Evolutionary conservation across 257 asterid genomes (phyloP), one percentile per base, ranked within the genome.

Genomic region (Nicotiana benthamiana): DNA sequence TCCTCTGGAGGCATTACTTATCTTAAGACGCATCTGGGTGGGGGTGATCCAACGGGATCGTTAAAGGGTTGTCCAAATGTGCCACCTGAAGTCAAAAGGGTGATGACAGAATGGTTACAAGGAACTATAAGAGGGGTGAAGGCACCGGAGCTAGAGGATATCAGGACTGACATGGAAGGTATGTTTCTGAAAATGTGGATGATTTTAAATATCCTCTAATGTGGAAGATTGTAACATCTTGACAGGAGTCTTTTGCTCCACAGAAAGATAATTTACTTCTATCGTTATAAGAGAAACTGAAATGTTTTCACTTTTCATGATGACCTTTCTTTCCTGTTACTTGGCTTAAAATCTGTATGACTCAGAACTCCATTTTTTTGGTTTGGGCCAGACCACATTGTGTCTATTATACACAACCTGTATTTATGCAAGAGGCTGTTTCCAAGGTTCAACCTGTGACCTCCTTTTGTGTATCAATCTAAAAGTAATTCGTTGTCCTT

Each of bases 1-100:
- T 28, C 36, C 13, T 87, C 85, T 68, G 92, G 92, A n/a, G 92
- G 92, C 36, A 89, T 89, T 77, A 87, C 92, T 4, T 90, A 90
- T 75, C 79, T 89, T 40, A 89, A 87, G 88, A 87, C 92, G 7
- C 92, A 89, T 86, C 84, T 89, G 67, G 92, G 89, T 17, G 92
- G 92, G 32, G 92, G 91, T 16, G 84, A 67, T 63, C 84, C 88
- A 6, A 79, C 84, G 43, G 63, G 85, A 83, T 86, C 85, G 75
- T 64, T 89, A 79, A 87, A 67, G 82, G 89, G 89, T 80, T 89
- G 92, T 82, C 89, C 88, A 82, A 87, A 79, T 34, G 92, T 86
- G 77, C 75, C 92, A 15, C 54, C 43, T 30, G 87, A 87, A 54
- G 84, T 89, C 43, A 87, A 87, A 84, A 72, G 75, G 16, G 81